phyloP scores from a whole-genome alignment of 2,329 filamentous ascomycete genomes.

The Sporothrix mexicana region DNA sequence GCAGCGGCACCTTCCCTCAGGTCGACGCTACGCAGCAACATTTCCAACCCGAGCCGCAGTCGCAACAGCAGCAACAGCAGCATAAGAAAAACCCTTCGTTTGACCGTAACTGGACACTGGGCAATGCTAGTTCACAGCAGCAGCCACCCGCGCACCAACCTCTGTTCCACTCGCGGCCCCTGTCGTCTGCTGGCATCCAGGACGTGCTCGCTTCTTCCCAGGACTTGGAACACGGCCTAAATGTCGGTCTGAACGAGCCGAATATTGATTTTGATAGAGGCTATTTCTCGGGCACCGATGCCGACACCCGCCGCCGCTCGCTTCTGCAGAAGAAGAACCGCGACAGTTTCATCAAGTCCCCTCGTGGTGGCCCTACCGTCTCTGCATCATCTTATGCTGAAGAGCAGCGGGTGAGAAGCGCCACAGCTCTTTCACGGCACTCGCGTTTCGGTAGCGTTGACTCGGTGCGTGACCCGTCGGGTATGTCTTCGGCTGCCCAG shows the following conservation, averaged over 20 bases:
- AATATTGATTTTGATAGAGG: constrained; percentile 77
- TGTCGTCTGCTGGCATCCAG: constrained; percentile 60
- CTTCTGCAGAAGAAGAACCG: constrained; percentile 86
- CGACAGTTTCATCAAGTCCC: constrained; percentile 59
- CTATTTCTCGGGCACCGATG: constrained; percentile 90
- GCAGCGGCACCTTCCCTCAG: constrained; percentile 52
- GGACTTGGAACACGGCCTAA: constrained; percentile 47
- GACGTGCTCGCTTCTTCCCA: constrained; percentile 50
- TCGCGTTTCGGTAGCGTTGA: constrained; percentile 81
- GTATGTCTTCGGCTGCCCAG: constrained; percentile 67
- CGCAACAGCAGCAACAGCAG: constrained; percentile 32
- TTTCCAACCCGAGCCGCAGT: constrained; percentile 19
- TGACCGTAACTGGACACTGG: constrained; percentile 72
- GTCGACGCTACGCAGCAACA: constrained; percentile 41
- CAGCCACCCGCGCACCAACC: constrained; percentile 21
- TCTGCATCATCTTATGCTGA: constrained; percentile 64
- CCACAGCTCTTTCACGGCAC: constrained; percentile 70
- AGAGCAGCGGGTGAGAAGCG: constrained; percentile 71
- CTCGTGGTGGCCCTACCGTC: constrained; percentile 56
- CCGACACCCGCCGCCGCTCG: constrained; percentile 70
- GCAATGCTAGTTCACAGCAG: constrained; percentile 51
- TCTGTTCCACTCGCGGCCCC: constrained; percentile 48
- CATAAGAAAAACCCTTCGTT: constrained; percentile 72
- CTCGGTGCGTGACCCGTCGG: constrained; percentile 66
- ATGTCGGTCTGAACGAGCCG: constrained; percentile 54